phyloP scores from a whole-genome alignment of 352 stramenopile species.

The Phytophthora syringae region DNA sequence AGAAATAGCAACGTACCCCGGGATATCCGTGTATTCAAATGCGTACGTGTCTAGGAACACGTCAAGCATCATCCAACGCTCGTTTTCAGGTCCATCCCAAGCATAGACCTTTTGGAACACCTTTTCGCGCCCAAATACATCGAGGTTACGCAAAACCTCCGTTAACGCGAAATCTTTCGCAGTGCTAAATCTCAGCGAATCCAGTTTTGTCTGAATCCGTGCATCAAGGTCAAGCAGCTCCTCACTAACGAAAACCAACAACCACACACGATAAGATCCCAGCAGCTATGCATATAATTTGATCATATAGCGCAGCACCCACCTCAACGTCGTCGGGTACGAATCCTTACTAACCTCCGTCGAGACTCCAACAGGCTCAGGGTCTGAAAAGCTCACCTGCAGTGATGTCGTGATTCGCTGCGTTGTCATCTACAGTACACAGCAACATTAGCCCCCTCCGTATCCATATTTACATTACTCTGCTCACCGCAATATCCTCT shows the following conservation, averaged over 20 bases:
- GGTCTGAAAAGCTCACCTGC: conserved; percentile 27
- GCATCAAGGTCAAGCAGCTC: conserved; percentile 27
- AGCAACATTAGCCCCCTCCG: conserved; percentile 11
- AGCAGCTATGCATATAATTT: neutral
- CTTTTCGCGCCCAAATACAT: conserved; percentile 34
- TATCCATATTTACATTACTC: neutral
- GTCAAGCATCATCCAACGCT: conserved; percentile 34
- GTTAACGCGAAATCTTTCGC: neutral
- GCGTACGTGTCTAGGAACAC: conserved; percentile 47
- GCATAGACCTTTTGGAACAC: conserved; percentile 27
- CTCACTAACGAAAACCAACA: neutral
- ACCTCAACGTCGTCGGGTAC: conserved; percentile 26
- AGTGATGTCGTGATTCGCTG: conserved; percentile 31
- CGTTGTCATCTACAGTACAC: conserved; percentile 25
- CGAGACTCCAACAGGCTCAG: conserved; percentile 26
- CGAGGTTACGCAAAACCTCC: conserved; percentile 19
- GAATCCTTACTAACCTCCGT: conserved; percentile 29
- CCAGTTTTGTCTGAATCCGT: conserved; percentile 29
- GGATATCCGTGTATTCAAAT: conserved; percentile 49
- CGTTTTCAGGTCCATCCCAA: conserved; percentile 21
- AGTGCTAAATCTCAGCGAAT: conserved; percentile 11
- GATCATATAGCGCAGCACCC: neutral
- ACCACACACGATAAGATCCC: neutral
- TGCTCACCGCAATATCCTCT: conserved; percentile 27
- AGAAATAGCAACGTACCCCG: conserved; percentile 33